These are phyloP conservation scores for Silene uniflora DNA, from an alignment of 148 eudicot species.

Conservation along the genomic window DNA sequence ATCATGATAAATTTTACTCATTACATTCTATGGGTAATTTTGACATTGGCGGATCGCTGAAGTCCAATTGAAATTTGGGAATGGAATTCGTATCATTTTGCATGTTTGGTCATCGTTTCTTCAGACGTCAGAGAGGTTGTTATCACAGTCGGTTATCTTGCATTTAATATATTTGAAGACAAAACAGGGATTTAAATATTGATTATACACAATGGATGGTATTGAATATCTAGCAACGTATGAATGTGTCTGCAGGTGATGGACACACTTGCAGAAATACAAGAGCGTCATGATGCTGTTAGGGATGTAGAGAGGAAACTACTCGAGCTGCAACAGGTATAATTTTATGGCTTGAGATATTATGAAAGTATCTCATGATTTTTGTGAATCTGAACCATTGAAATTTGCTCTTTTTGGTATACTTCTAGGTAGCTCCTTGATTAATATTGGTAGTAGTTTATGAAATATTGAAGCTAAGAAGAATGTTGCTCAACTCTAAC, in stretches of 20 bases:
- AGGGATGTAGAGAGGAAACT: conserved; percentile 90
- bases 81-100: not conserved
- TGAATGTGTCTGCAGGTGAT: conserved; percentile 26
- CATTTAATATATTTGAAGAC: not conserved
- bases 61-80: not conserved
- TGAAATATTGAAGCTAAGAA: no score
- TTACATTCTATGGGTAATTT: no score
- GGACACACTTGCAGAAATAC: conserved; percentile 96
- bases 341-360: conserved; percentile 9
- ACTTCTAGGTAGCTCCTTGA: no score
- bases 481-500: no score
- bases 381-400: not conserved
- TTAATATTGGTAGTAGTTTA: no score
- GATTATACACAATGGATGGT: not conserved
- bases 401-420: no score
- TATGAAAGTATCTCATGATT: not conserved
- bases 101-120: conserved; percentile 8
- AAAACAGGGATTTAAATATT: not conserved
- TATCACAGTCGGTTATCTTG: not conserved
- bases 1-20: no score
- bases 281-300: conserved; percentile 95
- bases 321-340: conserved; percentile 94
- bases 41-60: no score
- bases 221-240: not conserved
- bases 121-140: not conserved